Percentiles rank a stretch among this genome's conserved stretches.
Evolutionary conservation across 495 filamentous ascomycete species (phyloP).

Genomic region (Aspergillus panamensis): DNA sequence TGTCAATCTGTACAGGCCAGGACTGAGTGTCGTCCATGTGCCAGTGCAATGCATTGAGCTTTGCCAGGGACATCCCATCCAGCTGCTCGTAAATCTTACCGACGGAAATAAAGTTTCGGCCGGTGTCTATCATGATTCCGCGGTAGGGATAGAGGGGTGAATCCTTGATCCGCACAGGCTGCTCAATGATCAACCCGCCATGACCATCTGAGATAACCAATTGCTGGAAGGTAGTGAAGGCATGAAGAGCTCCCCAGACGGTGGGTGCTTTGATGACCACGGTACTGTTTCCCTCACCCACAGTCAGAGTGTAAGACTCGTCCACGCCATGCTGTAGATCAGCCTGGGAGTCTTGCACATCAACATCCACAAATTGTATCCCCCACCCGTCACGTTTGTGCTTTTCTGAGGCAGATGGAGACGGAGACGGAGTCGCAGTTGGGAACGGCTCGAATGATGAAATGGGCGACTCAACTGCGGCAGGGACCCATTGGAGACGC

Average conservation of each 20-base stretch:
- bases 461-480: constrained; percentile 49
- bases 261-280: constrained; percentile 49
- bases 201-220: constrained; percentile 47
- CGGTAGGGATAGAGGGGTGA: constrained; percentile 47
- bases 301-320: constrained; percentile 55
- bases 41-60: constrained; percentile 53
- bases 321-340: constrained; percentile 53
- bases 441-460: constrained; percentile 47
- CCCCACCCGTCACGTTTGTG: constrained; percentile 32
- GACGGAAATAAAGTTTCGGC: constrained; percentile 48
- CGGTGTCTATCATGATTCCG: constrained; percentile 51
- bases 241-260: constrained; percentile 54
- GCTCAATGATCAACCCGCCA: constrained; percentile 46
- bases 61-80: constrained; percentile 50
- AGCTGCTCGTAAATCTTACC: constrained; percentile 50
- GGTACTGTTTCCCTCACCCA: constrained; percentile 28
- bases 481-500: constrained; percentile 50
- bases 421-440: constrained; percentile 30
- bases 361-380: constrained; percentile 36
- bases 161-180: constrained; percentile 47
- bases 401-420: constrained; percentile 18
- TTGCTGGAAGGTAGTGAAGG: constrained; percentile 57
- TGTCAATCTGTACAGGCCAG: constrained; percentile 47
- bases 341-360: constrained; percentile 38
- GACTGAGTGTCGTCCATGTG: constrained; percentile 51